Conservation (phyloP, 805 yeast species). For the baker's yeast (Saccharomyces cerevisiae) region DNA sequence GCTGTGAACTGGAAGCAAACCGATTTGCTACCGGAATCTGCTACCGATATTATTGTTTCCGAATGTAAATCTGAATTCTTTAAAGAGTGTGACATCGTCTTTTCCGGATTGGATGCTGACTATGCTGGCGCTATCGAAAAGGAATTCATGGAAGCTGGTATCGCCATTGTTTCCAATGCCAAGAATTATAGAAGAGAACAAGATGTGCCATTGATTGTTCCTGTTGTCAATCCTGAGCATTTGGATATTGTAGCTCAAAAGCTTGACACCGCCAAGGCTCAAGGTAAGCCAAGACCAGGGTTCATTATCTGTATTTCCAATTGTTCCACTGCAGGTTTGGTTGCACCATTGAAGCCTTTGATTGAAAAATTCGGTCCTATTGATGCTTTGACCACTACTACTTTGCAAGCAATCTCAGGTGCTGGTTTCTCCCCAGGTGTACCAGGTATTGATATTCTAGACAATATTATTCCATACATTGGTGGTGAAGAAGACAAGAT, state of each 20-base stretch:
- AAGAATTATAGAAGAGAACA: conserved; percentile 86
- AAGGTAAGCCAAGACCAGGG: conserved; percentile 59
- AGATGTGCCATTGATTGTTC: conserved; percentile 88
- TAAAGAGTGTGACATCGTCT: conserved; percentile 85
- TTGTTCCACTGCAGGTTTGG: conserved; percentile 97
- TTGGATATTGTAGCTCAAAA: conserved; percentile 60
- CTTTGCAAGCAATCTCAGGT: conserved; percentile 95
- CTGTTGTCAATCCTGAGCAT: conserved; percentile 91
- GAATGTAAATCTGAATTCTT: conserved; percentile 75
- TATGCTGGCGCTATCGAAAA: conserved; percentile 89
- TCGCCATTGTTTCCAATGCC: conserved; percentile 86
- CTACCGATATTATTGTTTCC: conserved; percentile 54
- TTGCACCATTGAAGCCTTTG: conserved; percentile 93
- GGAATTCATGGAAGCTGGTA: conserved; percentile 72
- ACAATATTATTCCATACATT: conserved; percentile 90
- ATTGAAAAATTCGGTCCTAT: conserved; percentile 86
- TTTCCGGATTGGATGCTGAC: conserved; percentile 89
- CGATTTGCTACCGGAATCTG: conserved; percentile 61
- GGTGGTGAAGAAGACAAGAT: conserved; percentile 97
- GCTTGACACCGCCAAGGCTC: conserved; percentile 44
- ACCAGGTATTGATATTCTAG: conserved; percentile 87
- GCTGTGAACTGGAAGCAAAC: conserved; percentile 96
- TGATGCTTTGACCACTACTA: conserved; percentile 77
- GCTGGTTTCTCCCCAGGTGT: conserved; percentile 98
- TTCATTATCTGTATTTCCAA: conserved; percentile 91